phyloP scores from a whole-genome alignment of 352 stramenopile species.

The Phytophthora pisi region DNA sequence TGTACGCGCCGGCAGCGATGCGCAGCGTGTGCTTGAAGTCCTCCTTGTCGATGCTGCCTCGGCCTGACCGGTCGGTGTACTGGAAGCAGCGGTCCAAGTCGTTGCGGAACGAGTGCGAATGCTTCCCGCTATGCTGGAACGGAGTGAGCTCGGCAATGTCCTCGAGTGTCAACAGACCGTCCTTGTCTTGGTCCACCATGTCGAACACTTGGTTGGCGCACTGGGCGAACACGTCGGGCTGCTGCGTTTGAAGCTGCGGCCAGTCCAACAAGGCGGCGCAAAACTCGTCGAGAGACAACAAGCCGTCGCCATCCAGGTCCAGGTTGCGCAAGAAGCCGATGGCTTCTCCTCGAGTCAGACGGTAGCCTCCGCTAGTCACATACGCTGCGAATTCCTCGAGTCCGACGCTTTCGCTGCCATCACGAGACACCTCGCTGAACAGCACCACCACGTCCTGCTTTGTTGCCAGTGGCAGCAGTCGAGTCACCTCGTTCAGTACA shows the following conservation, averaged over 20 bases:
- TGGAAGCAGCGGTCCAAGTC: conserved; percentile 69
- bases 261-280: conserved; percentile 75
- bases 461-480: conserved; percentile 50
- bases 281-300: conserved; percentile 68
- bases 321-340: conserved; percentile 64
- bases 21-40: conserved; percentile 64
- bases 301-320: conserved; percentile 67
- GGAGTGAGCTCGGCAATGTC: conserved; percentile 56
- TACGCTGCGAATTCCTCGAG: conserved; percentile 63
- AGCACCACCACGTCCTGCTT: conserved; percentile 72
- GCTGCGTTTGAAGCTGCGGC: conserved; percentile 52
- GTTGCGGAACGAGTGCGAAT: conserved; percentile 62
- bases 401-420: conserved; percentile 52
- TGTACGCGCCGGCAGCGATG: conserved; percentile 51
- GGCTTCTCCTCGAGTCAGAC: conserved; percentile 61
- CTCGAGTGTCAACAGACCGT: conserved; percentile 50
- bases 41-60: conserved; percentile 42
- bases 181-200: conserved; percentile 52
- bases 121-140: conserved; percentile 31
- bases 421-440: conserved; percentile 65
- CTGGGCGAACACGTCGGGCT: conserved; percentile 37
- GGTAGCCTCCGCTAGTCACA: conserved; percentile 61
- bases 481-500: conserved; percentile 65
- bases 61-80: conserved; percentile 45
- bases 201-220: conserved; percentile 53